Percentiles rank a stretch among this genome's conserved stretches.
Conservation (phyloP, 371 early-diverging fungal genomes). For the Dinochytrium kinnereticum region DNA sequence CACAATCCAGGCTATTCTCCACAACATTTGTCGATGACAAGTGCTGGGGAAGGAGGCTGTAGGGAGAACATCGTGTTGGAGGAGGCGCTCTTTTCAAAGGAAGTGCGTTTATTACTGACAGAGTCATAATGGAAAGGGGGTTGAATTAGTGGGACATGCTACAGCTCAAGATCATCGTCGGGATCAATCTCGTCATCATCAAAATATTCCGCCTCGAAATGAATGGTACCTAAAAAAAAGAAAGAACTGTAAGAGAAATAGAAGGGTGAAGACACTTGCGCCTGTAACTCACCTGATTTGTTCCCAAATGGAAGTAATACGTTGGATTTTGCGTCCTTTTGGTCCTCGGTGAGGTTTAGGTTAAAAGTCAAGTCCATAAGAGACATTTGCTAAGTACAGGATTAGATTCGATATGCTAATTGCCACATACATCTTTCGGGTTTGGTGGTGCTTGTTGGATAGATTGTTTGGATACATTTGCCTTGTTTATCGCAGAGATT, state of each 20-base stretch:
- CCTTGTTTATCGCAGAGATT: slow-evolving; percentile 29
- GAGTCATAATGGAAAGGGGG: not conserved
- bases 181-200: slow-evolving; percentile 26
- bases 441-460: too few relatives aligned
- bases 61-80: too few relatives aligned
- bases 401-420: not conserved
- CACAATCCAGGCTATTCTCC: too few relatives aligned
- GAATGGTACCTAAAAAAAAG: slow-evolving; percentile 1
- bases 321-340: slow-evolving; percentile 73
- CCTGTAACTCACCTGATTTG: not conserved
- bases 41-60: too few relatives aligned
- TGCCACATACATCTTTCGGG: not conserved
- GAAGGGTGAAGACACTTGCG: too few relatives aligned
- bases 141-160: not conserved
- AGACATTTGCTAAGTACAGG: slow-evolving; percentile 49
- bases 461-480: not conserved
- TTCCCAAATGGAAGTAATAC: slow-evolving; percentile 78
- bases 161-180: slow-evolving; percentile 25
- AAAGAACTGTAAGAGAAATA: not conserved
- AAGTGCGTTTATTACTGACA: too few relatives aligned
- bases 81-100: too few relatives aligned
- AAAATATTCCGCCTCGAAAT: slow-evolving; percentile 21
- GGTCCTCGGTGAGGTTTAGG: slow-evolving; percentile 81
- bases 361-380: slow-evolving; percentile 82
- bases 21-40: too few relatives aligned